Evolutionary conservation across 257 asterid genomes (phyloP).

Genomic region (Solanum dulcamara): DNA sequence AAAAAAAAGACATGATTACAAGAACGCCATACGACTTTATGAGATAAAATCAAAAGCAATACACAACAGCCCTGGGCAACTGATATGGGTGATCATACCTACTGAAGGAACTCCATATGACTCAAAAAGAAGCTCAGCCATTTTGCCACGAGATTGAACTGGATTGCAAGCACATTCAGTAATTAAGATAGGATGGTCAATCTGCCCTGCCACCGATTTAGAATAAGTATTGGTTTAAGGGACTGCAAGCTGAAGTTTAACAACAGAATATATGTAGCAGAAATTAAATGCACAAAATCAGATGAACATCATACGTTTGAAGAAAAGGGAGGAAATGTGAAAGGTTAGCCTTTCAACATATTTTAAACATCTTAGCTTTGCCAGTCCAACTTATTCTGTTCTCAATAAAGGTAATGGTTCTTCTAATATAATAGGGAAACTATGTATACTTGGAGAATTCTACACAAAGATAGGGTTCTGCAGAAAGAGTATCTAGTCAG

Average conservation of each 20-base stretch:
- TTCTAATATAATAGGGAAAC: neutral
- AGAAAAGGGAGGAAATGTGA: neutral
- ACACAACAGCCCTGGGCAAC: neutral
- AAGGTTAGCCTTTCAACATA: neutral
- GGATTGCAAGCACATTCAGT: constrained; percentile 98
- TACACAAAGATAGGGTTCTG: neutral
- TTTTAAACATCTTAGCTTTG: neutral
- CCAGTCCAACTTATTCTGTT: neutral
- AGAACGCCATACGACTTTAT: neutral
- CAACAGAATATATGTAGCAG: neutral
- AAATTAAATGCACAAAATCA: neutral
- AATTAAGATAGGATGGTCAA: constrained; percentile 86
- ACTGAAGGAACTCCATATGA: constrained; percentile 94
- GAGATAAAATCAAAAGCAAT: neutral
- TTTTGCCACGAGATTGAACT: constrained; percentile 85
- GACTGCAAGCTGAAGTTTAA: neutral
- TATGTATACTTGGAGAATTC: neutral
- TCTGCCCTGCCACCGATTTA: constrained; percentile 51
- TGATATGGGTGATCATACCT: constrained; percentile 29
- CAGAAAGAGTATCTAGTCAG: neutral
- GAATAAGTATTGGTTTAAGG: neutral
- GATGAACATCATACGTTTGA: neutral
- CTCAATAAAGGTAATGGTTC: neutral
- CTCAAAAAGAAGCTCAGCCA: constrained; percentile 98
- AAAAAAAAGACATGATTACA: neutral